These are phyloP conservation scores for Sporothrix brunneoviolacea DNA, from an alignment of 2,329 filamentous ascomycete genomes.

Conservation along the genomic window DNA sequence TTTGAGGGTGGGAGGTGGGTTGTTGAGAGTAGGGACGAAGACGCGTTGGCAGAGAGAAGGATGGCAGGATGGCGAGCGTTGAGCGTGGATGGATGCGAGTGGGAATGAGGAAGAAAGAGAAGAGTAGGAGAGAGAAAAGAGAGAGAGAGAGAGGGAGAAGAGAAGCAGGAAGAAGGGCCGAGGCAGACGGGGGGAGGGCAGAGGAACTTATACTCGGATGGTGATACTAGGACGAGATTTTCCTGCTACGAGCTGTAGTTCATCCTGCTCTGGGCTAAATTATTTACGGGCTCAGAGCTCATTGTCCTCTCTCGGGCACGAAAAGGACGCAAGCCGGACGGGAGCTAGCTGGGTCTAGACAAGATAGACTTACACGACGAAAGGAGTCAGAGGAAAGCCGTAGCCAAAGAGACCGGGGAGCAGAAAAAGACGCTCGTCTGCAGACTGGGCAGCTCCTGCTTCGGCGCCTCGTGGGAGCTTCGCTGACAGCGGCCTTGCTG, in stretches of 20 bases:
- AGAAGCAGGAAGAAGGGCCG: not conserved
- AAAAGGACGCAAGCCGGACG: constrained; percentile 8
- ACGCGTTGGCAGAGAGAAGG: not conserved
- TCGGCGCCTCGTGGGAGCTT: constrained; percentile 11
- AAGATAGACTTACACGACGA: constrained; percentile 12
- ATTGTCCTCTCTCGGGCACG: no score
- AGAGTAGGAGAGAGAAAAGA: not conserved
- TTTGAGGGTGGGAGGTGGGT: constrained; percentile 21
- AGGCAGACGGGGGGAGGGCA: not conserved
- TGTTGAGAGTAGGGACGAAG: not conserved
- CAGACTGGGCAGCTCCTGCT: constrained; percentile 10
- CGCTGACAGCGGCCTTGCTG: constrained; percentile 10
- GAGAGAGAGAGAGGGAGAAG: not conserved
- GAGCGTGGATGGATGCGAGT: no score
- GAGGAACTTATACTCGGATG: constrained; percentile 13
- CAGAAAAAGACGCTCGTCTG: not conserved
- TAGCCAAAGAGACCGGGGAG: not conserved
- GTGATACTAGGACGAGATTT: not conserved
- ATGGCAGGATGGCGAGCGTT: no score
- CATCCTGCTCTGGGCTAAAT: no score
- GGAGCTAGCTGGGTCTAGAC: not conserved
- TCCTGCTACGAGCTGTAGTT: no score
- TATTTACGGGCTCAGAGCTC: no score
- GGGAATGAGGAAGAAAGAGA: not conserved
- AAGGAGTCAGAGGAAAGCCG: constrained; percentile 10